Conservation (phyloP, 2,329 filamentous ascomycete genomes). For the Nemania bipapillata region DNA sequence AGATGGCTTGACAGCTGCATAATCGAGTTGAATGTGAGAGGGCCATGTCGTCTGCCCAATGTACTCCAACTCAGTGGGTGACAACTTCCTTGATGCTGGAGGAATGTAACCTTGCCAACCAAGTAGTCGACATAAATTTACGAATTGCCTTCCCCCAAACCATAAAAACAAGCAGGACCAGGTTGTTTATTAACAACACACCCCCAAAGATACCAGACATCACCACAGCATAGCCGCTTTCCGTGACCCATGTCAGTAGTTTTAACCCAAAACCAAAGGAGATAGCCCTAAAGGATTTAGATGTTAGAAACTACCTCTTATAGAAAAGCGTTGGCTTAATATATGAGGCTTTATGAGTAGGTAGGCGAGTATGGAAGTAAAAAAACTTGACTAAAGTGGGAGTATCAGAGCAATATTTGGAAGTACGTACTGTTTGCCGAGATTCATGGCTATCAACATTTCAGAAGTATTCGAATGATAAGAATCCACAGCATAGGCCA, state of each 20-base stretch:
- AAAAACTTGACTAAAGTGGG: neutral
- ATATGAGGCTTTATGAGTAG: neutral
- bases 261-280: slow-evolving; percentile 64
- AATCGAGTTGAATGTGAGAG: neutral
- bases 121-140: slow-evolving; percentile 58
- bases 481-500: slow-evolving; percentile 70
- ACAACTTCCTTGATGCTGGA: slow-evolving; percentile 45
- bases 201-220: slow-evolving; percentile 63
- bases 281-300: slow-evolving; percentile 53
- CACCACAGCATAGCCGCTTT: slow-evolving; percentile 61
- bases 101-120: slow-evolving; percentile 61
- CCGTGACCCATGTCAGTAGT: slow-evolving; percentile 62
- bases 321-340: neutral
- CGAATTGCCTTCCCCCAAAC: slow-evolving; percentile 64
- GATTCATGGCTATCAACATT: slow-evolving; percentile 71
- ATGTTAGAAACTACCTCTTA: slow-evolving; percentile 13
- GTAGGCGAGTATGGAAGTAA: neutral
- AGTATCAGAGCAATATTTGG: neutral
- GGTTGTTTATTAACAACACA: slow-evolving; percentile 62
- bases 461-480: slow-evolving; percentile 70
- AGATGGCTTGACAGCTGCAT: slow-evolving; percentile 24
- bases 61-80: slow-evolving; percentile 39
- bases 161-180: slow-evolving; percentile 62
- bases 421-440: slow-evolving; percentile 60
- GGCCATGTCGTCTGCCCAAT: slow-evolving; percentile 3